Conservation (phyloP, 495 filamentous ascomycete genomes). For the Peziza echinospora region DNA sequence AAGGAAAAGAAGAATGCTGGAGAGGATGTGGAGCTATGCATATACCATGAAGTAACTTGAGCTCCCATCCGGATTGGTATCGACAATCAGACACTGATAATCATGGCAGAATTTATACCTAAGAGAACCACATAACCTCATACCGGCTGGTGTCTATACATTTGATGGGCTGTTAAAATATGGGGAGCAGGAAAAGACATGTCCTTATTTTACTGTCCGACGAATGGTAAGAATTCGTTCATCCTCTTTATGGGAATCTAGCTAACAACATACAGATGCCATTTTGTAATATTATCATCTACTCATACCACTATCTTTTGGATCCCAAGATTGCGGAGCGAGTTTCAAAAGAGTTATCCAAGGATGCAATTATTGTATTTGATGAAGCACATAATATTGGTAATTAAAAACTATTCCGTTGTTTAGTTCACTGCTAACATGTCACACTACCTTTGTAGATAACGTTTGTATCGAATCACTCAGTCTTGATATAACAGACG, state of each 20-base stretch:
- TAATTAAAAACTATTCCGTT: too few relatives aligned
- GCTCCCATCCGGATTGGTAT: background rate
- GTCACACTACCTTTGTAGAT: constrained; percentile 35
- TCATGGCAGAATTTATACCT: constrained; percentile 63
- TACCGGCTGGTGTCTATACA: constrained; percentile 88
- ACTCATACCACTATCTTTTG: constrained; percentile 94
- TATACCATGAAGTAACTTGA: constrained; percentile 75
- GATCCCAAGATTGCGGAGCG: constrained; percentile 97
- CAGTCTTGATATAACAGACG: constrained; percentile 89
- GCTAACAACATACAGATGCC: constrained; percentile 43
- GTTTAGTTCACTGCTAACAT: too few relatives aligned
- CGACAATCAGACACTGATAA: background rate
- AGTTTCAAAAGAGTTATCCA: constrained; percentile 88
- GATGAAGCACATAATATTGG: constrained; percentile 94
- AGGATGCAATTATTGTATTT: constrained; percentile 96
- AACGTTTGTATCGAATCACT: constrained; percentile 98
- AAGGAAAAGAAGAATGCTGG: constrained; percentile 90
- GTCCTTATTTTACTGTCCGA: constrained; percentile 86
- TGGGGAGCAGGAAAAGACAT: constrained; percentile 87
- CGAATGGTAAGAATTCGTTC: constrained; percentile 54
- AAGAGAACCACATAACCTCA: constrained; percentile 78
- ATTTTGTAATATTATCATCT: constrained; percentile 97
- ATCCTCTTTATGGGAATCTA: constrained; percentile 1
- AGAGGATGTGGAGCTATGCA: constrained; percentile 79
- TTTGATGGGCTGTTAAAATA: constrained; percentile 73